These are phyloP conservation scores for Yamadazyma kanchanaburiensis DNA, from an alignment of 1,139 yeast species.

Conservation along the genomic window DNA sequence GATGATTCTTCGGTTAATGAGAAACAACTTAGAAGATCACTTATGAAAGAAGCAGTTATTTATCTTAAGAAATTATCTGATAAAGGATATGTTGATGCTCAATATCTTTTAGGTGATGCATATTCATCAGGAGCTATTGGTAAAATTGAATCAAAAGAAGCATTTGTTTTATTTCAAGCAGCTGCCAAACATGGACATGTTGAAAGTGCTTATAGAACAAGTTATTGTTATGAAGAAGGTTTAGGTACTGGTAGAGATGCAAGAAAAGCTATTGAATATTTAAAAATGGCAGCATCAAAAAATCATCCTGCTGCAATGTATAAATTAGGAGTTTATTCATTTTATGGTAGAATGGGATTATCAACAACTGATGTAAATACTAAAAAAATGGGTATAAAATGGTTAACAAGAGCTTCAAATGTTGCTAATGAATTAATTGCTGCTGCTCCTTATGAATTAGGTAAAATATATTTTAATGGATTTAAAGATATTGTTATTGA, in stretches of 20 bases:
- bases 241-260: conserved; percentile 90
- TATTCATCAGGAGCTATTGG: conserved; percentile 85
- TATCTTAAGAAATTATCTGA: conserved; percentile 73
- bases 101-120: conserved; percentile 85
- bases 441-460: conserved; percentile 92
- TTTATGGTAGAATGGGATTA: conserved; percentile 81
- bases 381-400: conserved; percentile 84
- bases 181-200: conserved; percentile 94
- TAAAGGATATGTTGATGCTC: conserved; percentile 85
- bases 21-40: conserved; percentile 39
- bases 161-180: conserved; percentile 72
- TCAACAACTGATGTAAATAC: conserved; percentile 57
- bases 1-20: conserved; percentile 23
- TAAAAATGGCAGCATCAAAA: conserved; percentile 84
- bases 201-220: conserved; percentile 88
- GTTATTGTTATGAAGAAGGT: conserved; percentile 90
- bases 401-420: conserved; percentile 86
- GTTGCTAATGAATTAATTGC: conserved; percentile 81
- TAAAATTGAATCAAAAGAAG: conserved; percentile 74
- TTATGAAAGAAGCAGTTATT: conserved; percentile 71
- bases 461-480: conserved; percentile 79
- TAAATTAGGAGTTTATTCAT: conserved; percentile 83
- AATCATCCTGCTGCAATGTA: conserved; percentile 97
- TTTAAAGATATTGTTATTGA: conserved; percentile 83
- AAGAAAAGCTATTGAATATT: conserved; percentile 76